Percentiles rank a stretch among this genome's conserved stretches.
These are phyloP conservation scores for Colletotrichum tamarilloi DNA, from an alignment of 2,329 filamentous ascomycete genomes.

Conservation along the genomic window DNA sequence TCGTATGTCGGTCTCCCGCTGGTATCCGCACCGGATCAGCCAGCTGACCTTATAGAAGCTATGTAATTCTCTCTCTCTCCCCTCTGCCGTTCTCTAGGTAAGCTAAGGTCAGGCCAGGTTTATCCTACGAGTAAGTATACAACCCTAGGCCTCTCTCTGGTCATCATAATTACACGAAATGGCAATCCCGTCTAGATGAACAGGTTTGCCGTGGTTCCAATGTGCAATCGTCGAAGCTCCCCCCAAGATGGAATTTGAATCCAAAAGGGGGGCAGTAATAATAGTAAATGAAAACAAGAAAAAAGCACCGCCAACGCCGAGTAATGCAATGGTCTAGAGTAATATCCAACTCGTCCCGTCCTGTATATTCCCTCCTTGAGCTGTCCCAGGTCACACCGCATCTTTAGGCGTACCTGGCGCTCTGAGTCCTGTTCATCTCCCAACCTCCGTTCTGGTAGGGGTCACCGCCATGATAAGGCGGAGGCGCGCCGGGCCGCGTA, in stretches of 20 bases:
- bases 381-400: not conserved
- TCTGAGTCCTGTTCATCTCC: conserved; percentile 32
- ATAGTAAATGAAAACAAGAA: not conserved
- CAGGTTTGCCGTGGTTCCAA: not conserved
- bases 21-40: conserved; percentile 33
- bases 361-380: not conserved
- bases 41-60: conserved; percentile 35
- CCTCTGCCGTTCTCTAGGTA: conserved; percentile 12
- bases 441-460: conserved; percentile 20
- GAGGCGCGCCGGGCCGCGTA: conserved; percentile 18
- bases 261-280: not conserved
- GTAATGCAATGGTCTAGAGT: conserved; percentile 33
- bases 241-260: not conserved
- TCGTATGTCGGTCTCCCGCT: conserved; percentile 13
- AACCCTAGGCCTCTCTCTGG: not conserved
- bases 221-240: not conserved
- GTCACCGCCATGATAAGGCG: conserved; percentile 5
- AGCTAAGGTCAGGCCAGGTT: not conserved
- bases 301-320: conserved; percentile 35
- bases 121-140: too few relatives aligned
- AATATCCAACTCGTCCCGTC: not conserved
- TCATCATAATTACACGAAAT: conserved; percentile 26
- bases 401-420: conserved; percentile 40
- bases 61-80: conserved; percentile 1
- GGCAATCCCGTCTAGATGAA: not conserved